A percentile compares a stretch with the other conserved stretches of the same genome.
Evolutionary conservation across 78 protist genomes (phyloP).

Genomic region (Isochrysis galbana): DNA sequence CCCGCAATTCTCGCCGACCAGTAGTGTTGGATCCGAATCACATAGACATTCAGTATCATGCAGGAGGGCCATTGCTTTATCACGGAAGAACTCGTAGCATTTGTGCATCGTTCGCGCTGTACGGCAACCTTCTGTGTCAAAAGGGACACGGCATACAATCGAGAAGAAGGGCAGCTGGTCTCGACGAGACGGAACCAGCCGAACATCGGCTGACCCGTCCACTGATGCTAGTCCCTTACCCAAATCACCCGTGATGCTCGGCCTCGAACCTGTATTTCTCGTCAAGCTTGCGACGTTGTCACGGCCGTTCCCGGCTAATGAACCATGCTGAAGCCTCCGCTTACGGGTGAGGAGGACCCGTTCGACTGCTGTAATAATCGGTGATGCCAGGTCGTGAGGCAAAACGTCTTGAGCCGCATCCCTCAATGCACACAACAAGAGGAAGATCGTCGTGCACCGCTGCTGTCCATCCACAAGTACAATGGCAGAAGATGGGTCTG

Average conservation of each 20-base stretch:
- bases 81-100: background rate
- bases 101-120: background rate
- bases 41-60: background rate
- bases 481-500: background rate
- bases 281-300: background rate
- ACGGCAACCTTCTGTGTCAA: background rate
- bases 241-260: too few relatives aligned
- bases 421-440: background rate
- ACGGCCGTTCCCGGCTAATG: background rate
- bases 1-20: too few relatives aligned
- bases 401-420: too few relatives aligned
- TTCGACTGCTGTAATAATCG: background rate
- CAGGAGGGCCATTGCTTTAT: background rate
- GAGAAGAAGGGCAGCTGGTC: background rate
- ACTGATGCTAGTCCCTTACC: background rate
- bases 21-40: too few relatives aligned
- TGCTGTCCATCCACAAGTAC: conserved; percentile 4
- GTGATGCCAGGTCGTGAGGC: too few relatives aligned
- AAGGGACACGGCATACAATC: background rate
- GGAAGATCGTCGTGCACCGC: background rate
- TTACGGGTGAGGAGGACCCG: background rate
- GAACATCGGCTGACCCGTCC: background rate
- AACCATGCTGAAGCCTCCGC: background rate
- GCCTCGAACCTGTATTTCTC: too few relatives aligned
- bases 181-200: background rate